Conservation (phyloP, 2,329 filamentous ascomycete genomes). For the Penicillium rolfsii region DNA sequence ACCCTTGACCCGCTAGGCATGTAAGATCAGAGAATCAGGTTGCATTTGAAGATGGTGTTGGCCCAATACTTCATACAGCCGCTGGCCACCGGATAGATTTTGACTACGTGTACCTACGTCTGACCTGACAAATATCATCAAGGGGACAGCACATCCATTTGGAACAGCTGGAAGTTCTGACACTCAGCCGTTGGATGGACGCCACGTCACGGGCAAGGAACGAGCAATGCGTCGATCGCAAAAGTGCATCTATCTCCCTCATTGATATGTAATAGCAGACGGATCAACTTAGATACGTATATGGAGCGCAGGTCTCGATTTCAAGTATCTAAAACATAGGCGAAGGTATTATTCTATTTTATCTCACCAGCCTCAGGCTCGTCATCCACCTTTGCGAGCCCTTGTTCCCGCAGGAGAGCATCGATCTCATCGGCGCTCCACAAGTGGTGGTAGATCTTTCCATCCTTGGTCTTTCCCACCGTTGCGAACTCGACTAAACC, state of each 20-base stretch:
- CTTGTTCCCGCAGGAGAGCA: constrained; percentile 89
- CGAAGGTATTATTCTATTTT: constrained; percentile 39
- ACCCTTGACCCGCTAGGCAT: background rate
- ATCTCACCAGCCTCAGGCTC: constrained; percentile 62
- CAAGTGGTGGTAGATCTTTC: constrained; percentile 96
- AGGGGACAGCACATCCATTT: constrained; percentile 21
- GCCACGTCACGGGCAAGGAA: constrained; percentile 40
- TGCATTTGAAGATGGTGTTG: constrained; percentile 2
- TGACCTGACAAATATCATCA: constrained; percentile 24
- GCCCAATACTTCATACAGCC: constrained; percentile 19
- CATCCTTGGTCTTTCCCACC: constrained; percentile 90
- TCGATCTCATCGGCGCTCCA: constrained; percentile 98
- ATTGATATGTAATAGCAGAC: background rate
- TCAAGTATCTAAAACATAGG: constrained; percentile 31
- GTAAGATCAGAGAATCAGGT: constrained; percentile 15
- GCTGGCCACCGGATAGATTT: constrained; percentile 10
- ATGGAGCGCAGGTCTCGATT: constrained; percentile 35
- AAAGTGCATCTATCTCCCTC: constrained; percentile 5
- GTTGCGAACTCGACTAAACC: constrained; percentile 91
- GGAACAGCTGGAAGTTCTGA: background rate
- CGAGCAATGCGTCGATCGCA: constrained; percentile 32
- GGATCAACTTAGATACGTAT: background rate
- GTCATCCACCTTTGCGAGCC: constrained; percentile 80
- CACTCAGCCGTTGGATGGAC: constrained; percentile 30
- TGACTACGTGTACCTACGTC: constrained; percentile 37